phyloP scores from a whole-genome alignment of 306 rosid species.

The Lithocarpus polystachyus region DNA sequence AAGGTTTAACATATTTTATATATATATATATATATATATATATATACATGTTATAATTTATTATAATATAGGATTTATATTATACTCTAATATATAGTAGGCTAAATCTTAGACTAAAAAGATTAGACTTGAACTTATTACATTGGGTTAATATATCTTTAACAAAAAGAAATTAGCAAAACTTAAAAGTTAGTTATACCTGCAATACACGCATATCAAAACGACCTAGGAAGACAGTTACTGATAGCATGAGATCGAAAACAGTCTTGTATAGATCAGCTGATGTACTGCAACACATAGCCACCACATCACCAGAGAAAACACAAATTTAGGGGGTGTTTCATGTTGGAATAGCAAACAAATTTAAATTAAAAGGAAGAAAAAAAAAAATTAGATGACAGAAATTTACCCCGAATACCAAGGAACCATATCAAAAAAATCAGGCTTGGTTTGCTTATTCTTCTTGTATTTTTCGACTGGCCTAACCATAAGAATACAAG shows the following conservation, averaged over 20 bases:
- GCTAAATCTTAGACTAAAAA: too few relatives aligned
- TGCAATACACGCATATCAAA: constrained; percentile 98
- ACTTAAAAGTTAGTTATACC: constrained; percentile 29
- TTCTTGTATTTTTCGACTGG: constrained; percentile 71
- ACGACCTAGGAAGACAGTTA: constrained; percentile 91
- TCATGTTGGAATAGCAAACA: too few relatives aligned
- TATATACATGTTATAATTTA: too few relatives aligned
- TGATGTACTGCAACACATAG: constrained; percentile 72
- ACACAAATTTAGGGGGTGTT: too few relatives aligned
- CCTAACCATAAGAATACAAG: constrained; percentile 41
- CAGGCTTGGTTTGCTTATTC: constrained; percentile 80
- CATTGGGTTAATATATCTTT: too few relatives aligned
- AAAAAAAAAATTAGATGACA: background rate
- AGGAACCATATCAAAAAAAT: constrained; percentile 93
- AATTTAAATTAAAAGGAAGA: background rate
- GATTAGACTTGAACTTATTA: too few relatives aligned
- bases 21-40: fast-evolving
- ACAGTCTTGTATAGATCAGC: constrained; percentile 98
- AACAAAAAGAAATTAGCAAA: too few relatives aligned
- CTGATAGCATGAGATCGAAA: constrained; percentile 88
- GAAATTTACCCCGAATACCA: constrained; percentile 92
- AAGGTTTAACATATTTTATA: fast-evolving
- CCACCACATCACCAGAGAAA: background rate
- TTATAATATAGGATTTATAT: too few relatives aligned
- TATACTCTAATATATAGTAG: too few relatives aligned